A percentile compares a stretch with the other conserved stretches of the same genome.
Evolutionary conservation across 139 green algal species (phyloP).

Genomic region (Tetradesmus lagerheimii): DNA sequence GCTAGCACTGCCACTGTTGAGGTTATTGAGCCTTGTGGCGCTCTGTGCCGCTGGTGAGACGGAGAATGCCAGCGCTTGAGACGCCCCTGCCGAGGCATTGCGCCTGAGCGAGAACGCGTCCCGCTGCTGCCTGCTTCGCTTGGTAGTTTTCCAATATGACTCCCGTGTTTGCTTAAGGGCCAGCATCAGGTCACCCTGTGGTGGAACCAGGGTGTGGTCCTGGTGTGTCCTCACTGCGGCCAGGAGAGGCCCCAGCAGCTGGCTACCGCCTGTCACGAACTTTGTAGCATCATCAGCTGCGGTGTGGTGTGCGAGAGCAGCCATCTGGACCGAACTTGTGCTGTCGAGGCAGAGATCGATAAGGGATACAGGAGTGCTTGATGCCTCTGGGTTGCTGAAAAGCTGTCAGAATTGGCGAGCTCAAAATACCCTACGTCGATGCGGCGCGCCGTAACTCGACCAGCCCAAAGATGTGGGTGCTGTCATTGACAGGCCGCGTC

Average conservation of each 20-base stretch:
- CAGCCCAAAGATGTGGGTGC: neutral
- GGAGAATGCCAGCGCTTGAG: neutral
- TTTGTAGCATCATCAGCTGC: neutral
- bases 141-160: neutral
- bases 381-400: neutral
- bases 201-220: neutral
- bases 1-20: neutral
- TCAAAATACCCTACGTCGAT: neutral
- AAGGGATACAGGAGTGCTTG: neutral
- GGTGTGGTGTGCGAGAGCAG: neutral
- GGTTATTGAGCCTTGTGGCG: neutral
- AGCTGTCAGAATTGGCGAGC: neutral
- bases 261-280: neutral
- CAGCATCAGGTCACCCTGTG: constrained; percentile 5
- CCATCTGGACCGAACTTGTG: neutral
- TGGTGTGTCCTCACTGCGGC: neutral
- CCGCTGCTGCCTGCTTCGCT: neutral
- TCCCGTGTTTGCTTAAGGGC: neutral
- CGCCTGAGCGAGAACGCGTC: neutral
- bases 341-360: neutral
- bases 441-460: neutral
- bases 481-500: neutral
- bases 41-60: neutral
- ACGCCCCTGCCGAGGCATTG: neutral
- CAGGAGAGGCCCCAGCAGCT: neutral